Percentiles rank a stretch among this genome's conserved stretches.
phyloP scores from a whole-genome alignment of 2,329 filamentous ascomycete genomes.

The Lasiodiplodia theobromae region DNA sequence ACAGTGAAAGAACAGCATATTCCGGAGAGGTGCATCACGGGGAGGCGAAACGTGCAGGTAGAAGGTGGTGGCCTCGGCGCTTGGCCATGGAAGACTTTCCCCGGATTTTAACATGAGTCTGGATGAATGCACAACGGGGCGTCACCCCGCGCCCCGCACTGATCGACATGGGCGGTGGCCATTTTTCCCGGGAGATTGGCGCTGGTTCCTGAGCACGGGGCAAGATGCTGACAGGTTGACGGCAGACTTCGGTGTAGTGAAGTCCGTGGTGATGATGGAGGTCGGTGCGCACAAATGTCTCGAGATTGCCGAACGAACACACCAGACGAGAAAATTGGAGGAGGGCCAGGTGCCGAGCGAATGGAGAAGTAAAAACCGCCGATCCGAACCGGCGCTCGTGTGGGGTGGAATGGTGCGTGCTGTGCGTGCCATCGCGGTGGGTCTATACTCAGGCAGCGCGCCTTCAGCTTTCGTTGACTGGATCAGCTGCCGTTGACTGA shows the following conservation, averaged over 20 bases:
- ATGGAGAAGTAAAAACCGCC: constrained; percentile 11
- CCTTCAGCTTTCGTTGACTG: background rate
- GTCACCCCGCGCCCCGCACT: constrained; percentile 27
- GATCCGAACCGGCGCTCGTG: constrained; percentile 8
- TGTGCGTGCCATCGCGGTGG: constrained; percentile 11
- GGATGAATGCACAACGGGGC: constrained; percentile 24
- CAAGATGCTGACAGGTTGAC: background rate
- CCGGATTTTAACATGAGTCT: constrained; percentile 12
- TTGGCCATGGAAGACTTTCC: background rate
- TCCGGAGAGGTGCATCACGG: background rate
- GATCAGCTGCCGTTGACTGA: too few relatives aligned
- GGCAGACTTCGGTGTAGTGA: background rate
- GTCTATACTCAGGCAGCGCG: background rate
- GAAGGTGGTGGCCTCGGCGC: background rate
- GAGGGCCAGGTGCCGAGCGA: constrained; percentile 7
- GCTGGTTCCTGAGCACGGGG: constrained; percentile 25
- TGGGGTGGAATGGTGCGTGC: constrained; percentile 8
- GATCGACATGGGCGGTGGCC: constrained; percentile 24
- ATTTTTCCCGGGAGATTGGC: constrained; percentile 27
- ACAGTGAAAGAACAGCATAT: background rate
- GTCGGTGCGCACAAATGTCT: background rate
- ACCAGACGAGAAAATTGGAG: background rate
- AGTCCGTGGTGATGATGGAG: background rate
- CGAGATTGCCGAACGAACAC: background rate
- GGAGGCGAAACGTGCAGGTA: background rate